A percentile compares a stretch with the other conserved stretches of the same genome.
Conservation (phyloP, 495 filamentous ascomycete species). For the Penicillium flavigenum region DNA sequence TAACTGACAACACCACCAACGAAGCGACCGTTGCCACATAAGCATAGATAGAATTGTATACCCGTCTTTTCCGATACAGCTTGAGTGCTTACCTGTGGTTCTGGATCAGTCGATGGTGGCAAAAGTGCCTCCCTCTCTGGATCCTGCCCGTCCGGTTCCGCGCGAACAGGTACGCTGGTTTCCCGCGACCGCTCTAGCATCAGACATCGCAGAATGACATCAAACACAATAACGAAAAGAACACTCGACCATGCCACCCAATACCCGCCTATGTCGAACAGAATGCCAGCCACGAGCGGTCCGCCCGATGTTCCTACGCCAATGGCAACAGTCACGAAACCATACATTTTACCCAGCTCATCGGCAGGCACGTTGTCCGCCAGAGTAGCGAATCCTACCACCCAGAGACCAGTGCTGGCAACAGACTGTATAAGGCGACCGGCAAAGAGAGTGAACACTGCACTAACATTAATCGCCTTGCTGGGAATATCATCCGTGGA, state of each 20-base stretch:
- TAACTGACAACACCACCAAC: slow-evolving; percentile 16
- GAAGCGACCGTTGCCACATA: slow-evolving; percentile 20
- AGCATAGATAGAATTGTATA: slow-evolving; percentile 15
- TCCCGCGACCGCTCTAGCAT: slow-evolving; percentile 26
- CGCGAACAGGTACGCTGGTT: neutral
- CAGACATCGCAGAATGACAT: slow-evolving; percentile 26
- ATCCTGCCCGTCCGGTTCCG: neutral
- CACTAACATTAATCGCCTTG: neutral
- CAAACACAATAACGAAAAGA: slow-evolving; percentile 20
- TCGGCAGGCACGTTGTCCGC: slow-evolving; percentile 22
- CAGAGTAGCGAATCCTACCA: slow-evolving; percentile 26
- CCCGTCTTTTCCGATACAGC: neutral
- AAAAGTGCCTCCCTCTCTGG: slow-evolving; percentile 1
- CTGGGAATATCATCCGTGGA: neutral
- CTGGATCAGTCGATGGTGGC: neutral
- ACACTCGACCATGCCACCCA: slow-evolving; percentile 31
- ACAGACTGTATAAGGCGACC: slow-evolving; percentile 4
- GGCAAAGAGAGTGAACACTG: slow-evolving; percentile 20
- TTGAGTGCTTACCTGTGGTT: neutral
- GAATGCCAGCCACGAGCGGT: slow-evolving; percentile 24
- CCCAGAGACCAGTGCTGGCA: slow-evolving; percentile 16
- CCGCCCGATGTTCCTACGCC: slow-evolving; percentile 22
- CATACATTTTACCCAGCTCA: slow-evolving; percentile 25
- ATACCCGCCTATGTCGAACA: slow-evolving; percentile 29
- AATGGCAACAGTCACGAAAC: slow-evolving; percentile 22